Conservation (phyloP, 306 rosid genomes). For the Gastrolobium bilobum region DNA sequence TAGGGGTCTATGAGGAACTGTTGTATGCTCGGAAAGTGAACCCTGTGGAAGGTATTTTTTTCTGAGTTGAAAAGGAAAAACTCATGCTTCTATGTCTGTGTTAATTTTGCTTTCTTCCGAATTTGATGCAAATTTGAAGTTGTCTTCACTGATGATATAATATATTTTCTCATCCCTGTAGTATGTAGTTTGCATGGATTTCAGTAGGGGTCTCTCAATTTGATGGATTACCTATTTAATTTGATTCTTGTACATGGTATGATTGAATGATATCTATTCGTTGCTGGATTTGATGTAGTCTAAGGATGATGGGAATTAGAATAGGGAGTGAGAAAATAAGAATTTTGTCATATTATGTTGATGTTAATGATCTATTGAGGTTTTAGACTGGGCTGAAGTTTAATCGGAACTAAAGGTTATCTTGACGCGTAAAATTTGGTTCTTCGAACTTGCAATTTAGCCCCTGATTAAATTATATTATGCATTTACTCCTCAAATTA, state of each 20-base stretch:
- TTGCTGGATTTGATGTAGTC: neutral
- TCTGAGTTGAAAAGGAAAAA: slow-evolving; percentile 25
- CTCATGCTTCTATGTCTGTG: neutral
- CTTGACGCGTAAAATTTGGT: neutral
- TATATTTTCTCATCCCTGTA: neutral
- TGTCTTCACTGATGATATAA: neutral
- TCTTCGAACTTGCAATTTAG: neutral
- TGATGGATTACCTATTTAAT: slow-evolving; percentile 6
- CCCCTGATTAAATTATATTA: neutral
- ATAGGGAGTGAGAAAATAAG: neutral
- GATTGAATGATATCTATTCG: neutral
- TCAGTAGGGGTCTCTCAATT: neutral
- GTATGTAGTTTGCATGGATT: slow-evolving; percentile 7
- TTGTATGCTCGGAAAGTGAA: slow-evolving; percentile 88
- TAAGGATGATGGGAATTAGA: neutral
- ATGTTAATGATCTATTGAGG: neutral
- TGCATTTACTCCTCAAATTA: neutral
- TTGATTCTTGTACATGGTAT: neutral
- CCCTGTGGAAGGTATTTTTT: slow-evolving; percentile 84
- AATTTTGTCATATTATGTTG: neutral
- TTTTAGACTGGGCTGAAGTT: neutral
- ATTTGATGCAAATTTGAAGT: slow-evolving; percentile 8
- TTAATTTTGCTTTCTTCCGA: neutral
- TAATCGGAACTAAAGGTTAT: neutral
- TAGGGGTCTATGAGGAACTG: slow-evolving; percentile 83